A percentile compares a stretch with the other conserved stretches of the same genome.
Evolutionary conservation across 805 yeast species (phyloP).

Genomic region (Komagataella kurtzmanii): DNA sequence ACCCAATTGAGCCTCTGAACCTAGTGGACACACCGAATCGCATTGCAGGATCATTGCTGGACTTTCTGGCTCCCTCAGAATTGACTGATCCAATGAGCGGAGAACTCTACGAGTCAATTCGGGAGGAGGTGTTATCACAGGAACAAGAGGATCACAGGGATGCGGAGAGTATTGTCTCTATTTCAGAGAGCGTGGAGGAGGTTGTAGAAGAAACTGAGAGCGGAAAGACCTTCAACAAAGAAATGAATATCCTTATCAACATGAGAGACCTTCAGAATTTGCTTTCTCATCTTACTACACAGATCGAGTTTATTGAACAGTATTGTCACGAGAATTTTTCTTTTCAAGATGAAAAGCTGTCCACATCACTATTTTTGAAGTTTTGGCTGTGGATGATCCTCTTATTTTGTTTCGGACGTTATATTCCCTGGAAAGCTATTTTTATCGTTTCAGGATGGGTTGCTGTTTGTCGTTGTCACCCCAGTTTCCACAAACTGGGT

Average conservation of each 20-base stretch:
- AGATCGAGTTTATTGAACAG: constrained; percentile 36
- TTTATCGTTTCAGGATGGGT: constrained; percentile 50
- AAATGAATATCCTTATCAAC: constrained; percentile 37
- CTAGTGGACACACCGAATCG: constrained; percentile 19
- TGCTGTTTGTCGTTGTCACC: constrained; percentile 41
- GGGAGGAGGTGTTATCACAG: not conserved
- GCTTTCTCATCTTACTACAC: constrained; percentile 37
- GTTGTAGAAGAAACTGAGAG: constrained; percentile 1
- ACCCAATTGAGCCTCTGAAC: constrained; percentile 39
- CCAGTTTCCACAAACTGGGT: constrained; percentile 16
- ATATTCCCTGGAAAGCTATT: constrained; percentile 51
- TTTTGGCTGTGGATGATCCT: constrained; percentile 23
- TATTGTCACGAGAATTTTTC: constrained; percentile 52
- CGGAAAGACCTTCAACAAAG: constrained; percentile 1
- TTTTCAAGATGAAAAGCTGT: constrained; percentile 52
- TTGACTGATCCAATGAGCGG: not conserved
- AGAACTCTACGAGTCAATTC: not conserved
- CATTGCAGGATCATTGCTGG: not conserved
- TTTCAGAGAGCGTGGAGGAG: not conserved
- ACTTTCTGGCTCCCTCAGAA: not conserved
- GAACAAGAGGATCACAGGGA: not conserved
- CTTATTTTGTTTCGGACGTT: constrained; percentile 30
- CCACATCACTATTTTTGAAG: constrained; percentile 46
- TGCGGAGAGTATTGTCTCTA: not conserved
- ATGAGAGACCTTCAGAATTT: constrained; percentile 64